Base-by-base conservation (phyloP, 805 yeast species). In the Metschnikowia lachancei region DNA sequence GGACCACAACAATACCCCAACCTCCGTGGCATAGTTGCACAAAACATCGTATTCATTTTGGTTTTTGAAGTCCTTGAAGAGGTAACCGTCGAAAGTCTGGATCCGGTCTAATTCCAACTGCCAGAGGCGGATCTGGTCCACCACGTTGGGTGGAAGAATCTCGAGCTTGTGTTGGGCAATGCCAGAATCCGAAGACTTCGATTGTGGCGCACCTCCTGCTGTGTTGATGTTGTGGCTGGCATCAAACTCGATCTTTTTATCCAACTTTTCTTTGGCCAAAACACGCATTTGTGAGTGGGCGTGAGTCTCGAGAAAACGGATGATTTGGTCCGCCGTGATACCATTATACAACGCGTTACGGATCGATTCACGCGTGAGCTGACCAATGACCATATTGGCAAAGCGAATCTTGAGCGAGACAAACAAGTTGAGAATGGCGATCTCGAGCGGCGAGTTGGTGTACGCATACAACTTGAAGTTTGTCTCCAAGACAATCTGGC, bases 121-220 rank as follows among this genome's bases (percentile, higher is more conserved):
- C 99, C 99, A 94, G 43, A 94, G 74, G 61, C 83, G 84, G 56
- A 94, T 87, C 64, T 94, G 99, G 66, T 94, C 99, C 1, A 88
- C 87, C n/a, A 94, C 96, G 0, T 96, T 94, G 0, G 98, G 96
- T 3, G 98, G 98, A 5, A 87, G 63, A 11, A 94, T 70, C 59
- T 83, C 83, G 48, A 82, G 57, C 52, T 77, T 62, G 54, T 81
- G 78, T 51, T 76, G 76, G 7, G 75, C 66, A 12, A 69, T 70
- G 9, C 52, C 56, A 5, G 58, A 51, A 30, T 57, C 63, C 1
- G 55, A 49, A 1, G 62, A 35, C 34, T 65, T 63, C 7, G 65
- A 58, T 50, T 65, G 72, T 1, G 70, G 70, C 1, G 67, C 70
- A 22, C 70, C 72, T 10, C 70, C 71, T 3, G 74, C 75, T 4